These are phyloP conservation scores for Hericium coralloides DNA, from an alignment of 768 basidiomycete species.

Conservation along the genomic window DNA sequence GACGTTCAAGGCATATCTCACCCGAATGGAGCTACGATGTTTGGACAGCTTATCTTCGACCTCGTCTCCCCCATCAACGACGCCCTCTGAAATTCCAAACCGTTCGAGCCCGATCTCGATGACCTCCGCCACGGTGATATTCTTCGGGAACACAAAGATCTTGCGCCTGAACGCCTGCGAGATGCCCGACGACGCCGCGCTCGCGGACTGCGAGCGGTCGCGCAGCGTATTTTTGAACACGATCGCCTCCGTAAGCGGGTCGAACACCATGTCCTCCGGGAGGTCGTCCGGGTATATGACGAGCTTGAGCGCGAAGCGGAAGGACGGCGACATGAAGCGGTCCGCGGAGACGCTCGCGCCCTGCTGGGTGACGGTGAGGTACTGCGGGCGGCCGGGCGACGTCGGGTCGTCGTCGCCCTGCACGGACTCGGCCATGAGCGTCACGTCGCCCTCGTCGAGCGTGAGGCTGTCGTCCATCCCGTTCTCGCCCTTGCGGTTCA, in stretches of 20 bases:
- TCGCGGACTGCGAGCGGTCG: conserved; percentile 37
- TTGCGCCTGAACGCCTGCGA: conserved; percentile 62
- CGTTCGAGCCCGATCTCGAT: conserved; percentile 88
- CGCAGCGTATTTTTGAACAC: conserved; percentile 74
- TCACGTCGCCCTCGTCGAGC: conserved; percentile 32
- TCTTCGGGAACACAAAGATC: conserved; percentile 88
- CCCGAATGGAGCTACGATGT: conserved; percentile 65
- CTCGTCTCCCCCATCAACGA: conserved; percentile 97
- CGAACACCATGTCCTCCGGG: conserved; percentile 92
- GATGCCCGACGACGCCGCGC: conserved; percentile 40
- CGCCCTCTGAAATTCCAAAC: conserved; percentile 94
- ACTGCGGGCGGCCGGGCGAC: conserved; percentile 29
- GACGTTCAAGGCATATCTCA: conserved; percentile 75
- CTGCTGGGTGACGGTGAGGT: conserved; percentile 27
- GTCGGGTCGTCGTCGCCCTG: conserved; percentile 22
- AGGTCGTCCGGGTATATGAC: conserved; percentile 85
- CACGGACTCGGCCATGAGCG: conserved; percentile 28
- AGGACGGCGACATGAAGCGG: conserved; percentile 74
- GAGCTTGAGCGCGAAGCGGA: conserved; percentile 79
- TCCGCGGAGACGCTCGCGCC: conserved; percentile 49
- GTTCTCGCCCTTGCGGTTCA: conserved; percentile 52
- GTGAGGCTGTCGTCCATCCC: conserved; percentile 32
- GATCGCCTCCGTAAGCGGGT: conserved; percentile 86
- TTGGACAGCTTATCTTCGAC: conserved; percentile 88
- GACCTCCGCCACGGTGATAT: conserved; percentile 92